Percentiles rank a stretch among this genome's conserved stretches.
Evolutionary conservation across 176 grass and related monocot genomes (phyloP).

Genomic region (Dactylis glomerata): DNA sequence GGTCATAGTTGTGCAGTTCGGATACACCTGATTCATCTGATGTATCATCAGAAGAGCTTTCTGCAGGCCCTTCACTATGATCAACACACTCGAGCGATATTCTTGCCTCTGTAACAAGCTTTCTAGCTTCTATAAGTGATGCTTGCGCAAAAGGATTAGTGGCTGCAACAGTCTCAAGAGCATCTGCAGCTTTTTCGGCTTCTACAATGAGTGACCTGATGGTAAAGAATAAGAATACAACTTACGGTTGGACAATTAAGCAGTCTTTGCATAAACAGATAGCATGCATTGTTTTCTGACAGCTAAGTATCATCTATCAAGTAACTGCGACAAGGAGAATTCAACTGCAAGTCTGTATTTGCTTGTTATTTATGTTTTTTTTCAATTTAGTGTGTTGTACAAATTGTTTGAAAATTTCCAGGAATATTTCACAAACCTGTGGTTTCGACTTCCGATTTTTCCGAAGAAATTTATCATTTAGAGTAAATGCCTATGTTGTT

Average conservation of each 20-base stretch:
- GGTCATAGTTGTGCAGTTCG: background rate
- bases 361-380: background rate
- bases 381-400: background rate
- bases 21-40: slow-evolving; percentile 19
- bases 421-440: background rate
- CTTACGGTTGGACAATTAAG: background rate
- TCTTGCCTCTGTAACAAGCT: slow-evolving; percentile 71
- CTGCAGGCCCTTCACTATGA: slow-evolving; percentile 8
- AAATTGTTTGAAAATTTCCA: background rate
- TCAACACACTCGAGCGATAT: slow-evolving; percentile 43
- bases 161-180: slow-evolving; percentile 60
- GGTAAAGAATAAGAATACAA: slow-evolving; percentile 29
- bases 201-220: slow-evolving; percentile 78
- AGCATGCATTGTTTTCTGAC: background rate
- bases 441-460: background rate
- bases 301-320: background rate
- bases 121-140: slow-evolving; percentile 76
- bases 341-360: background rate
- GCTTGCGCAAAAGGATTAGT: slow-evolving; percentile 61
- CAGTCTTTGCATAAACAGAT: background rate
- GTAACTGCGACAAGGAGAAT: background rate
- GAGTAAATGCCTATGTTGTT: background rate
- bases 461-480: background rate
- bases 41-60: slow-evolving; percentile 29
- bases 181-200: slow-evolving; percentile 70